Evolutionary conservation across 2,329 filamentous ascomycete genomes (phyloP), one percentile per base, ranked within the genome.

Genomic region (Rhexocercosporidium sp.): DNA sequence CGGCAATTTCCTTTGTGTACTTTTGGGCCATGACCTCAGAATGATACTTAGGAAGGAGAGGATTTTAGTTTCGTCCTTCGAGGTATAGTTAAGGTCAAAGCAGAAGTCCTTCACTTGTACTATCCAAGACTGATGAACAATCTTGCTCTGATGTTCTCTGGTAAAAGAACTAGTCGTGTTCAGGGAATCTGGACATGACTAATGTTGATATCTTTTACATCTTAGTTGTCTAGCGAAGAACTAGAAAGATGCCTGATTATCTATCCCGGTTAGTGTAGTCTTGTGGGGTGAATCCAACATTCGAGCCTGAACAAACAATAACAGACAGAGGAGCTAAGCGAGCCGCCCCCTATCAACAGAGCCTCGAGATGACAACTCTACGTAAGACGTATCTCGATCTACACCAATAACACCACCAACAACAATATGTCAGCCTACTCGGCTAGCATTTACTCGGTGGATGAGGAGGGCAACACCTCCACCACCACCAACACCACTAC

Each of bases 371-470:
- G n/a, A 34, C 51, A 54, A 37, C 25, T 1, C 14, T 1, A 22
- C 53, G 14, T n/a, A 16, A 37, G n/a, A 56, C 11, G 6, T 14
- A 12, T 11, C 7, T 56, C 53, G 53, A 56, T 31, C 49, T 53
- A 53, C 27, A 53, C 27, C 49, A 56, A 56, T 18, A 34, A 54
- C 5, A 18, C 16, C 27, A 54, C 16, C 31, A 56, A n/a, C 29
- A 56, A 56, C n/a, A 53, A 25, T 9, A 53, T 53, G 49, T 53
- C 49, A 16, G 18, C 25, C 12, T 53, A 53, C 16, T 53, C 49
- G 29, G 29, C 53, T 7, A 56, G 53, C 8, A 56, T 56, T 31
- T 37, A 56, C 53, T 56, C 53, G 53, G n/a, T 22, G 22, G 53
- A 56, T 18, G 53, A 53, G 25, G 49, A 53, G 8, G 25, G 49